phyloP scores from a whole-genome alignment of 495 filamentous ascomycete genomes.

The Haplographium delicatum region DNA sequence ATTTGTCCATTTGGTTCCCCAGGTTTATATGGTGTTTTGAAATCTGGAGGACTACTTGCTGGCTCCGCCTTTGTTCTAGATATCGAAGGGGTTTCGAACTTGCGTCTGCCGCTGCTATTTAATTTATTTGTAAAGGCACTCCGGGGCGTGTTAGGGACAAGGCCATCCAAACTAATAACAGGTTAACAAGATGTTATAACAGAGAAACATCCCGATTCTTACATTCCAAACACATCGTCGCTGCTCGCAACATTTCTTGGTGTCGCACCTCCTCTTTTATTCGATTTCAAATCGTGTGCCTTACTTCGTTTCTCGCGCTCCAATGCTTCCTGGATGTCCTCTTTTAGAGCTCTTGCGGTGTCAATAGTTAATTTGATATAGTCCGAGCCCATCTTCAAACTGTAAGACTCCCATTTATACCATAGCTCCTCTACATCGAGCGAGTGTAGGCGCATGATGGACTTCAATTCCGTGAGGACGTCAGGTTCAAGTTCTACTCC shows the following conservation, averaged over 20 bases:
- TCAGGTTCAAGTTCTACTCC: slow-evolving; percentile 57
- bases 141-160: slow-evolving; percentile 69
- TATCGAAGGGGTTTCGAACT: slow-evolving; percentile 37
- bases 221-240: slow-evolving; percentile 82
- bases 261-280: slow-evolving; percentile 60
- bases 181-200: slow-evolving; percentile 15
- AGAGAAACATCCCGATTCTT: slow-evolving; percentile 24
- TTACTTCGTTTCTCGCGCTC: slow-evolving; percentile 66
- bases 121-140: slow-evolving; percentile 30
- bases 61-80: slow-evolving; percentile 40
- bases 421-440: slow-evolving; percentile 77
- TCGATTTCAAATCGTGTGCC: slow-evolving; percentile 49
- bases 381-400: slow-evolving; percentile 79
- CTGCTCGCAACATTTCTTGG: slow-evolving; percentile 53
- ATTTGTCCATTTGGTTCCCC: slow-evolving; percentile 35
- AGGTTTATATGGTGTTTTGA: slow-evolving; percentile 36
- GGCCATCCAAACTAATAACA: slow-evolving; percentile 61
- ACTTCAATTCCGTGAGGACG: slow-evolving; percentile 70
- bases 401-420: slow-evolving; percentile 98
- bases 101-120: slow-evolving; percentile 16
- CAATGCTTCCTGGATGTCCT: slow-evolving; percentile 76
- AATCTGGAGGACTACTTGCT: slow-evolving; percentile 41
- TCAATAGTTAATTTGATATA: slow-evolving; percentile 65
- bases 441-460: slow-evolving; percentile 75
- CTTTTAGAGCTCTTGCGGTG: slow-evolving; percentile 70